phyloP scores from a whole-genome alignment of 495 filamentous ascomycete genomes.

The Staphylotrichum tortipilum region DNA sequence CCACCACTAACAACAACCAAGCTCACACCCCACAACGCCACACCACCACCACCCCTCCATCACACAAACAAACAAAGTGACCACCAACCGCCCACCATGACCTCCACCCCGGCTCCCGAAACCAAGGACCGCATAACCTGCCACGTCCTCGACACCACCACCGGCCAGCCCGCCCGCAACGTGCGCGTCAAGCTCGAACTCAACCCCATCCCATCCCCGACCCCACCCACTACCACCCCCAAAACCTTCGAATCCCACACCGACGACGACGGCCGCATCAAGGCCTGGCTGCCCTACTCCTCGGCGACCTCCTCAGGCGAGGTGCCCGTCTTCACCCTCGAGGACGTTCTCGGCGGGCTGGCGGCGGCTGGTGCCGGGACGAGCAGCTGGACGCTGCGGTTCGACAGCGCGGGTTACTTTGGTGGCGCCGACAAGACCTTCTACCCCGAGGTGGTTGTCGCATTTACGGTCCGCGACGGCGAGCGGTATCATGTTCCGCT shows the following conservation, averaged over 20 bases:
- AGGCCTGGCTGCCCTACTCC: constrained; percentile 57
- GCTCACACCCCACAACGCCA: neutral
- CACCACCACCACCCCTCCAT: neutral
- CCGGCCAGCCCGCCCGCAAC: constrained; percentile 58
- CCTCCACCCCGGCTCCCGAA: constrained; percentile 3
- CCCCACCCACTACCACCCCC: constrained; percentile 15
- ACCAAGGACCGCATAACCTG: constrained; percentile 49
- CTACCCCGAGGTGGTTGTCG: constrained; percentile 83
- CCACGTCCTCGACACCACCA: constrained; percentile 54
- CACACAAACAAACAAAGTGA: neutral
- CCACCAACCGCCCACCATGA: neutral
- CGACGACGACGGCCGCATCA: constrained; percentile 79
- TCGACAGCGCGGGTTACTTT: constrained; percentile 72
- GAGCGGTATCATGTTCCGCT: constrained; percentile 91
- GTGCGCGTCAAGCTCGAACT: constrained; percentile 72
- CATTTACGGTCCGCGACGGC: constrained; percentile 63
- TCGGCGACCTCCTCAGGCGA: constrained; percentile 36
- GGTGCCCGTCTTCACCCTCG: constrained; percentile 45
- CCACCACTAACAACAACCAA: constrained; percentile 3
- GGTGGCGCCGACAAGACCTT: constrained; percentile 68
- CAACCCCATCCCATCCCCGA: constrained; percentile 41
- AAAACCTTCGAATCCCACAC: constrained; percentile 51
- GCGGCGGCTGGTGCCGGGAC: too few relatives aligned
- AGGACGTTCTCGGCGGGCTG: constrained; percentile 37
- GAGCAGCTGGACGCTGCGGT: constrained; percentile 61